Base-by-base conservation (phyloP, 371 early-diverging fungal species). In the Rhizomucor pusillus region DNA sequence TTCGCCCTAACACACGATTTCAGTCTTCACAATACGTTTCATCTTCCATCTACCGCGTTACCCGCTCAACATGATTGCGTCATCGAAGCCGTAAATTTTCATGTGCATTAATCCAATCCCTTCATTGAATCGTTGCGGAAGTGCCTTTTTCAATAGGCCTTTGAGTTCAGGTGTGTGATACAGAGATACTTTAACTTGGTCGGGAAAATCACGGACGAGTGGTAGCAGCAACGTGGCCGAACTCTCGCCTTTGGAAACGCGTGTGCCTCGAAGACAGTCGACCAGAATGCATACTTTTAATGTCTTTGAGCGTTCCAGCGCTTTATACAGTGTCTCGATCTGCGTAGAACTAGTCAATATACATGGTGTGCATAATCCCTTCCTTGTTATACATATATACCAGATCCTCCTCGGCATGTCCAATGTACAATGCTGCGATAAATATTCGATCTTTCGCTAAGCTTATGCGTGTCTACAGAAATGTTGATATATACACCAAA, bases 91-190 rank as follows among this genome's bases (percentile, higher is more conserved):
- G 69, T 93, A 97, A 11, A 86, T 78, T 67, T 98, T 98, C 58
- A 95, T 84, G 66, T 98, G 99, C 88, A 90, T 89, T 53, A 97
- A 71, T 0, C 97, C 98, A 65, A 95, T 85, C 4, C 80, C 85
- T 68, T 98, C 99, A 65, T 94, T 96, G 66, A 91, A 92, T 34
- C 98, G 66, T 50, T 80, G 84, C 7, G 97, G 97, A 47, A 92
- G 69, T 18, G 86, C 57, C 46, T 69, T 76, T 59, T 92, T 91
- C 35, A 85, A 65, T 22, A 86, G 22, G 7, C 90, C 91, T 5
- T 59, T 83, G 23, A 94, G 73, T 62, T 92, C 87, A 7, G 93
- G 94, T 11, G 93, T 92, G 52, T 91, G 92, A 64, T 93, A 94
- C 66, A 94, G 69, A 1, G 83, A 75, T 0, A 96, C 73, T 5